Conservation (phyloP, 2,329 filamentous ascomycete species). For the Venturia carpophila region DNA sequence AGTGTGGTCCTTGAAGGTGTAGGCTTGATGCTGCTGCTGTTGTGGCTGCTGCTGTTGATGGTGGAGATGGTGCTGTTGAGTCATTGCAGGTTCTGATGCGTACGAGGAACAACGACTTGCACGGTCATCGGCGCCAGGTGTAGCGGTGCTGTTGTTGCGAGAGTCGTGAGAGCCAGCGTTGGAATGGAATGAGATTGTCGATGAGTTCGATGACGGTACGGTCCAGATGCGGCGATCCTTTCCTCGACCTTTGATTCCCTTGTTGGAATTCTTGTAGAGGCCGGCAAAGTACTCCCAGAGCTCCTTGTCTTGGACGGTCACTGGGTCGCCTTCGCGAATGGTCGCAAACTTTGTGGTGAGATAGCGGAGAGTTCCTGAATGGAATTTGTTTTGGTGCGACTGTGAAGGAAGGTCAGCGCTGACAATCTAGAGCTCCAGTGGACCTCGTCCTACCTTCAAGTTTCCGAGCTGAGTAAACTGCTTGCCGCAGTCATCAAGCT, state of each 20-base stretch:
- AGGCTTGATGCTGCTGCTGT: slow-evolving; percentile 6
- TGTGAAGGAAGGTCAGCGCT: slow-evolving; percentile 29
- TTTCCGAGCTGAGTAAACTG: slow-evolving; percentile 86
- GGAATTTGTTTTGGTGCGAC: slow-evolving; percentile 93
- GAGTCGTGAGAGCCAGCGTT: slow-evolving; percentile 1
- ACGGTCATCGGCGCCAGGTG: slow-evolving; percentile 12
- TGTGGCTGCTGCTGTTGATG: slow-evolving; percentile 6
- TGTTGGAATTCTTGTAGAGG: slow-evolving; percentile 97
- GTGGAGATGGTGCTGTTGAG: slow-evolving; percentile 7
- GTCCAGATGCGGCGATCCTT: slow-evolving; percentile 64
- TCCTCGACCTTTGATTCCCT: slow-evolving; percentile 93
- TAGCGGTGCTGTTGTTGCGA: slow-evolving; percentile 9
- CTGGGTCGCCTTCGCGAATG: slow-evolving; percentile 51
- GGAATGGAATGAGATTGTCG: slow-evolving; percentile 14
- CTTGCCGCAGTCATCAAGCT: slow-evolving; percentile 76
- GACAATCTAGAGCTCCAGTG: slow-evolving; percentile 20
- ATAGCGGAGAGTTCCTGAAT: slow-evolving; percentile 61
- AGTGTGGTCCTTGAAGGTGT: slow-evolving; percentile 17
- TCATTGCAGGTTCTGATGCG: slow-evolving; percentile 15
- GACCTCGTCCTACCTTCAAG: slow-evolving; percentile 58
- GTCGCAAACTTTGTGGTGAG: slow-evolving; percentile 65
- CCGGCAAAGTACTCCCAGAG: slow-evolving; percentile 77
- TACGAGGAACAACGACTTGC: slow-evolving; percentile 17
- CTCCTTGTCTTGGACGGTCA: slow-evolving; percentile 63
- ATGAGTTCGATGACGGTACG: slow-evolving; percentile 15